These are phyloP conservation scores for Pythium dissotocum DNA, from an alignment of 352 stramenopile species.

Conservation along the genomic window DNA sequence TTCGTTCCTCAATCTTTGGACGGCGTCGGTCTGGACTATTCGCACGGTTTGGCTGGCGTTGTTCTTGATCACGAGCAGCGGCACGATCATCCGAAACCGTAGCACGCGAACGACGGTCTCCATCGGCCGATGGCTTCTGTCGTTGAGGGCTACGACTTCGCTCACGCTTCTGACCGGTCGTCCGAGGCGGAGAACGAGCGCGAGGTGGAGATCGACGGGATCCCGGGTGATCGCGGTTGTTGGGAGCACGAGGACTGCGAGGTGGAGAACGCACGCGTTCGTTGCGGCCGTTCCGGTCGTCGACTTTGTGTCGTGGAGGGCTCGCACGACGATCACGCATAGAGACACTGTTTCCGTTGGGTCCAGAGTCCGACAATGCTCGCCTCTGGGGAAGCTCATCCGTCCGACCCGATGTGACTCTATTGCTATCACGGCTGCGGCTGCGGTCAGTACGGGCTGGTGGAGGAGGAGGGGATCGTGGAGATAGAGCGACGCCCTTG, in stretches of 20 bases:
- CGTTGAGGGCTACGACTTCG: constrained; percentile 14
- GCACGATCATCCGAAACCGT: constrained; percentile 9
- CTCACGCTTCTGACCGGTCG: constrained; percentile 10
- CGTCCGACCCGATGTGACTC: not conserved
- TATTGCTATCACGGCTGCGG: constrained; percentile 1
- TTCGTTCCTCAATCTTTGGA: constrained; percentile 1
- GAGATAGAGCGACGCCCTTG: not conserved
- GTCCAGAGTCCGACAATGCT: not conserved
- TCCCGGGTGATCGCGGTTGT: not conserved
- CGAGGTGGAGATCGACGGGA: constrained; percentile 5
- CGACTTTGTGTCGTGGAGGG: not conserved
- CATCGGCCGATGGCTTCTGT: not conserved
- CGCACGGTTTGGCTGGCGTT: constrained; percentile 5
- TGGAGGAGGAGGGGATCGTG: constrained; percentile 10
- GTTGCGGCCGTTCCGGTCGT: not conserved
- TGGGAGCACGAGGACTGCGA: not conserved
- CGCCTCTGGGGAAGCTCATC: not conserved
- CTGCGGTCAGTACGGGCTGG: not conserved
- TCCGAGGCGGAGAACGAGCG: constrained; percentile 3
- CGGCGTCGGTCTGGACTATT: not conserved
- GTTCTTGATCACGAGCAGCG: not conserved
- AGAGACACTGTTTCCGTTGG: not conserved
- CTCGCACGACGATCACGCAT: not conserved
- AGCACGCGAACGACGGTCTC: constrained; percentile 1
- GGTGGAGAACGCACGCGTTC: not conserved